Evolutionary conservation across 2,329 filamentous ascomycete genomes (phyloP).

Genomic region (Hortaea werneckii): DNA sequence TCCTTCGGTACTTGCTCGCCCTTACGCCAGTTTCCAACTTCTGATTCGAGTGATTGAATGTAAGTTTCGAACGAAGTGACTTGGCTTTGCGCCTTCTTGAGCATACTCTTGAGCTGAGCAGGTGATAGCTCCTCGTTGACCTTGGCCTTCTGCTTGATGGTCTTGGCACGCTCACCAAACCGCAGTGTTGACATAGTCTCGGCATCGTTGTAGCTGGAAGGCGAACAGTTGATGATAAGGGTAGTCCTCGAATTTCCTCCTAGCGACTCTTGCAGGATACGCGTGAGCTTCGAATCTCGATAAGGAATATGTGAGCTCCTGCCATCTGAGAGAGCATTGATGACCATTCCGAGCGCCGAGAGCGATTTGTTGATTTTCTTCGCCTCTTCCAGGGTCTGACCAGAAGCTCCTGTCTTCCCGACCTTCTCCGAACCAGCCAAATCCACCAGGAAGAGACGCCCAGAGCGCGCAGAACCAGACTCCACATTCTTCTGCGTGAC

Average conservation of each 20-base stretch:
- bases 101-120: constrained; percentile 81
- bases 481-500: constrained; percentile 97
- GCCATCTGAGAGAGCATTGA: constrained; percentile 91
- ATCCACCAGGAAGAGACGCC: constrained; percentile 94
- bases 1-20: constrained; percentile 86
- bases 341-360: constrained; percentile 97
- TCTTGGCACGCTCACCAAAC: constrained; percentile 93
- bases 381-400: constrained; percentile 92
- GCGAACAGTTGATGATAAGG: constrained; percentile 97
- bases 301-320: constrained; percentile 96
- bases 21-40: constrained; percentile 76
- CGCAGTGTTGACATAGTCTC: constrained; percentile 87
- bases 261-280: constrained; percentile 92
- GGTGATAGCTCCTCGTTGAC: constrained; percentile 97
- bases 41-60: constrained; percentile 69
- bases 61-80: constrained; percentile 83
- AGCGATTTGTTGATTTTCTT: constrained; percentile 99
- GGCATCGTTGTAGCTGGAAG: constrained; percentile 92
- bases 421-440: constrained; percentile 97
- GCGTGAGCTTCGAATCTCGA: constrained; percentile 93
- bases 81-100: constrained; percentile 86
- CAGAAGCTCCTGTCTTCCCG: constrained; percentile 94
- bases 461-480: constrained; percentile 90
- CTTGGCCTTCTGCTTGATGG: constrained; percentile 99
- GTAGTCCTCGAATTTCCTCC: constrained; percentile 98